Base-by-base conservation (phyloP, 108 stramenopile species). In the Schizochytrium sp. region DNA sequence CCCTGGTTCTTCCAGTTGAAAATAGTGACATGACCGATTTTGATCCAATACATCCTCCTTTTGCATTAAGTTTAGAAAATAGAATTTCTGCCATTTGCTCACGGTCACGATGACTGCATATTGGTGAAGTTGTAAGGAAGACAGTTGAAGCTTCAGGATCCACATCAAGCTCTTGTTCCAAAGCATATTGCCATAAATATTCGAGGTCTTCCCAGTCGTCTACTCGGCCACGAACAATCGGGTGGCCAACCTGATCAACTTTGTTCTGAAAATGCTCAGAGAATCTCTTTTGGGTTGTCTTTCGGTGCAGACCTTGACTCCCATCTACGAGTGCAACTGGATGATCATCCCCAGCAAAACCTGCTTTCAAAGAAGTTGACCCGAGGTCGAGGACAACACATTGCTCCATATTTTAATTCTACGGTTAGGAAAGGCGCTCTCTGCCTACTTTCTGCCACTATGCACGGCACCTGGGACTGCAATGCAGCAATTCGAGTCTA, bases 1-100 rank as follows among this genome's bases (percentile, higher is more conserved):
- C 88, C 38, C 56, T 12, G 5, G 64, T 72, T 12, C 88, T 42
- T 0, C 88, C 88, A 13, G 88, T 58, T 5, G 88, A 55, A 7
- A 89, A 72, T 38, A 89, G 88, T 8, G 88, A 69, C 88, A 72
- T 50, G 17, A 76, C 64, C 46, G 88, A 10, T 8, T 50, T 45
- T 10, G 50, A 49, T 4, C 38, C 88, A 2, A 89, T 13, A 40
- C 45, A 89, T 5, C 17, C 40, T 10, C 72, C 49, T 7, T 17
- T 61, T 1, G 46, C 88, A n/a, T 76, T 50, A n/a, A 89, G 72
- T 17, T 76, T 7, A 4, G 38, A 40, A 72, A 89, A 89, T 4
- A 89, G 5, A 55, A 72, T 72, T n/a, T 69, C 38, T 8, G 88
- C 88, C 88, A 72, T 49, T 10, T 72, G 5, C 40, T 72, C 49